Base-by-base conservation (phyloP, 306 rosid genomes). In the Cicer yamashitae region DNA sequence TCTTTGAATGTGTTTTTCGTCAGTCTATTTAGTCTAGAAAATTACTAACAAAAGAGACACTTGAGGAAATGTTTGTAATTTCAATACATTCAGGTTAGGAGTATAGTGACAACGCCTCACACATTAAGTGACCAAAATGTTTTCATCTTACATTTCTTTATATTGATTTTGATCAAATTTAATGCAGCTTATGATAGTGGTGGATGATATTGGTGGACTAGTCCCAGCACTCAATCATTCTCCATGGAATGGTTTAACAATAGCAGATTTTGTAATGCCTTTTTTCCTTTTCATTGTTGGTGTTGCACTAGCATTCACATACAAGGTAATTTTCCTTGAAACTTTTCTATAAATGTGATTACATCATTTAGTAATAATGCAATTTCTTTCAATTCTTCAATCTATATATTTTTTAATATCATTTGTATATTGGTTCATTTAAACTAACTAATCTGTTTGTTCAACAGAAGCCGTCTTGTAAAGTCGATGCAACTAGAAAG, bases 251-350 rank as follows among this genome's bases (percentile, higher is more conserved):
- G 99, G 99, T 37, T 80, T 96, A 75, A 92, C 96, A 56, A 83
- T 96, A 7, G 99, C 99, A 52, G 99, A 96, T 79, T 82, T 85
- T 68, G 98, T 96, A 68, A 96, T 92, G 99, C 98, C 99, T 66
- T 92, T 87, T 77, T 96, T 96, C 57, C 97, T 96, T 72, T 96
- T 96, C 71, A 92, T 96, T 59, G 99, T 90, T 67, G 98, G 99
- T 52, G 85, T 92, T 77, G 87, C 99, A 1, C 93, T 96, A 68
- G 90, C 97, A 60, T 93, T 96, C 73, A 71, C 96, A 38, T 96
- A 92, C 89, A 92, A 96, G 99, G 99, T 96, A 82, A 70, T 15
- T 43, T 20, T 22, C 82, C 57, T 41, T 3, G 5, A 48, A 8
- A 10, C 12, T 10, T 12, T 50, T 7, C 6, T 50, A n/a, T 50